phyloP scores from a whole-genome alignment of 2,329 filamentous ascomycete genomes.

The Bipolaris bicolor region DNA sequence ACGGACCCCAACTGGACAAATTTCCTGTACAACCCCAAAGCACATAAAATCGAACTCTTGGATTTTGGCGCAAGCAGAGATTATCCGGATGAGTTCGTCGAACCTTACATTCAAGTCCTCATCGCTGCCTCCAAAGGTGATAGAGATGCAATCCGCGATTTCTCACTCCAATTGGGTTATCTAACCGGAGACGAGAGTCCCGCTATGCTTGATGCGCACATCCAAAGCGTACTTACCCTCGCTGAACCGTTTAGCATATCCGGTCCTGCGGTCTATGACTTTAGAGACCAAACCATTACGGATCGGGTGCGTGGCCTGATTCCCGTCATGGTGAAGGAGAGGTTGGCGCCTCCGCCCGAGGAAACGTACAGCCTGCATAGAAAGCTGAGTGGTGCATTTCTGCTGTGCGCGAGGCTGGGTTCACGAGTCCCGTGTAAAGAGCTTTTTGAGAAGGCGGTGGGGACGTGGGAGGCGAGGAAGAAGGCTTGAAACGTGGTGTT shows the following conservation, averaged over 20 bases:
- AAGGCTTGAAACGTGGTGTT: constrained; percentile 8
- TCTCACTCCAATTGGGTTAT: constrained; percentile 83
- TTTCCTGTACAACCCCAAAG: constrained; percentile 83
- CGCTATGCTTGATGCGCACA: constrained; percentile 87
- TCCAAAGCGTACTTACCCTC: constrained; percentile 85
- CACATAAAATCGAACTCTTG: constrained; percentile 80
- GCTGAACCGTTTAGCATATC: constrained; percentile 81
- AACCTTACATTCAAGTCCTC: constrained; percentile 79
- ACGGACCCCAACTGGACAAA: constrained; percentile 99
- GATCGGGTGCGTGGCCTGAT: constrained; percentile 88
- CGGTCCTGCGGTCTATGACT: constrained; percentile 90
- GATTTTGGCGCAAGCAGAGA: constrained; percentile 94
- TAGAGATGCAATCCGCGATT: constrained; percentile 64
- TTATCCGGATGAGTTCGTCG: constrained; percentile 79
- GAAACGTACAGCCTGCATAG: constrained; percentile 96
- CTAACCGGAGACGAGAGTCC: constrained; percentile 87
- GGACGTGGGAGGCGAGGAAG: constrained; percentile 40
- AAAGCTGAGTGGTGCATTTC: constrained; percentile 92
- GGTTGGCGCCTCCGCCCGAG: constrained; percentile 88
- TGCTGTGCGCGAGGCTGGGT: constrained; percentile 85
- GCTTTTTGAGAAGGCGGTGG: constrained; percentile 70
- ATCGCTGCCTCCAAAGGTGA: constrained; percentile 78
- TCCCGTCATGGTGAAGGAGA: constrained; percentile 89
- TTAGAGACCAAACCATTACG: constrained; percentile 92
- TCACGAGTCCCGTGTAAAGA: constrained; percentile 81